Evolutionary conservation across 768 basidiomycete species (phyloP), one percentile per base, ranked within the genome.

Genomic region (Tricholoma flavovirens): DNA sequence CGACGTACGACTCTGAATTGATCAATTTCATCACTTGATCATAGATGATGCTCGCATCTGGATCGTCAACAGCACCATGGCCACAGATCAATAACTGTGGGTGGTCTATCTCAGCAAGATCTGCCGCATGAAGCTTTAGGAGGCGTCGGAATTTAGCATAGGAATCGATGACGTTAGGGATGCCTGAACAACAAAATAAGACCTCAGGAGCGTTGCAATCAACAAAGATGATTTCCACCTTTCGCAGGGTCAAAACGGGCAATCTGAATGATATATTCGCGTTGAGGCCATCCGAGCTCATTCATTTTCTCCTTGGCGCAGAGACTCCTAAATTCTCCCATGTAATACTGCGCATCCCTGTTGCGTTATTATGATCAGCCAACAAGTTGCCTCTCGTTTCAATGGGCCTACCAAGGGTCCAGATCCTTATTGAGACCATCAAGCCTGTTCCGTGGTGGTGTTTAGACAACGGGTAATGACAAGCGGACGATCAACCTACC

Each of bases 361-460:
- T 49, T 15, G 22, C 26, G 4, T 53, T 9, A 43, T 53, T 6
- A 42, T 42, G 12, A 21, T 53, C 40, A 43, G 22, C n/a, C 17
- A 32, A 17, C 5, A 6, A 5, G 22, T 38, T 22, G 45, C 32
- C 3, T 29, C n/a, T 10, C 26, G 52, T 22, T 30, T 32, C 36
- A 3, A 29, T 3, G 11, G 12, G 63, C 68, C 55, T 58, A 76
- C 75, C 89, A 91, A 36, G 78, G 71, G 65, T 75, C 75, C 58
- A 94, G 80, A 4, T 90, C 84, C 77, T 96, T 98, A 84, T 94
- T 97, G 62, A 98, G 77, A 35, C 95, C 95, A 71, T 98, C 95
- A 56, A 98, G 84, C 81, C 88, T 88, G 52, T 8, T 51, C 52
- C n/a, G 60, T 50, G 22, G 50, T 55, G 19, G 51, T 17, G 33